Evolutionary conservation across 306 rosid genomes (phyloP).

Genomic region (Cicer pinnatifidum): DNA sequence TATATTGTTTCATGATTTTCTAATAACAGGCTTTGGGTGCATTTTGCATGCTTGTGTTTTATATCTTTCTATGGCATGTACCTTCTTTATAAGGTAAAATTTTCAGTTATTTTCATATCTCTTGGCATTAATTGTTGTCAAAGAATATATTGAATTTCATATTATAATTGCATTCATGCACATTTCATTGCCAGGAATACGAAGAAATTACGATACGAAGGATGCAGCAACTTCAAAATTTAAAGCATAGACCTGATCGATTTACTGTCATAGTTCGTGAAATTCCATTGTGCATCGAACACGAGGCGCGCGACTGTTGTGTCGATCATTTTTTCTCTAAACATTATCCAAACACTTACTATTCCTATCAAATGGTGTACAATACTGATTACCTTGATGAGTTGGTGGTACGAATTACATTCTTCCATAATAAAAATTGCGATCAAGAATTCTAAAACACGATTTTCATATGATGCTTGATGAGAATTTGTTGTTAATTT

Average conservation of each 20-base stretch:
- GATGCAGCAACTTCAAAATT: conserved; percentile 62
- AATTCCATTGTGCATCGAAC: conserved; percentile 78
- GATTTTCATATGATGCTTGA: background rate
- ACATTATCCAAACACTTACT: conserved; percentile 64
- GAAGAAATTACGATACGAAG: conserved; percentile 69
- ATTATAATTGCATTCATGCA: conserved; percentile 40
- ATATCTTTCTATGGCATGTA: conserved; percentile 79
- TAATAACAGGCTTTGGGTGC: conserved; percentile 88
- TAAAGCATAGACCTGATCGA: conserved; percentile 73
- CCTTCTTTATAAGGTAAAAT: conserved; percentile 75
- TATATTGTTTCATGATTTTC: conserved; percentile 39
- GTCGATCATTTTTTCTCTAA: conserved; percentile 80
- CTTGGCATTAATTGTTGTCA: background rate
- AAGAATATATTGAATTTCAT: conserved; percentile 22
- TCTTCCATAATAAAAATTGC: background rate
- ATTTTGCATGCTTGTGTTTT: conserved; percentile 78
- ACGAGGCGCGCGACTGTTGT: conserved; percentile 64
- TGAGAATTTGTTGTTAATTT: conserved; percentile 2
- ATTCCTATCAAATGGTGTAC: conserved; percentile 71
- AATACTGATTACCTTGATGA: conserved; percentile 61
- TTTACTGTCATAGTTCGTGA: conserved; percentile 78
- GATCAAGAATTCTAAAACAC: background rate
- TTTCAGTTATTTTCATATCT: conserved; percentile 36
- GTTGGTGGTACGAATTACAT: conserved; percentile 56
- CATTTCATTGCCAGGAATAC: conserved; percentile 68